phyloP scores from a whole-genome alignment of 2,329 filamentous ascomycete genomes.

The Pyrenophora graminea region DNA sequence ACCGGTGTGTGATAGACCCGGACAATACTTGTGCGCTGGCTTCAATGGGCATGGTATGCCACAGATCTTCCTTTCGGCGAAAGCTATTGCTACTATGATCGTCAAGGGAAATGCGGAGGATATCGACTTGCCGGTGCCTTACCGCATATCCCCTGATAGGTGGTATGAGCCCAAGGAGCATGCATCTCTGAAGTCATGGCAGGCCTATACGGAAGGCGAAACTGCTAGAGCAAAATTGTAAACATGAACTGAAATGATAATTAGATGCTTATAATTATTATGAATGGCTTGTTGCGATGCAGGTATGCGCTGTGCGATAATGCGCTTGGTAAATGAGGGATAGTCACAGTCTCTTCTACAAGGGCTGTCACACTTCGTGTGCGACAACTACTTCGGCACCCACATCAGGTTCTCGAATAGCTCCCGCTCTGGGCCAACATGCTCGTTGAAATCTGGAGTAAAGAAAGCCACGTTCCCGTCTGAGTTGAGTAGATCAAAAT shows the following conservation, averaged over 20 bases:
- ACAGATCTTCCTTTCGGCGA: constrained; percentile 39
- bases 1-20: constrained; percentile 6
- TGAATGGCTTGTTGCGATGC: neutral
- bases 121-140: constrained; percentile 13
- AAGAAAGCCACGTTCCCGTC: constrained; percentile 14
- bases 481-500: constrained; percentile 14
- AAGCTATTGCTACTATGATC: constrained; percentile 42
- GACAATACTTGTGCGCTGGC: constrained; percentile 23
- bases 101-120: constrained; percentile 7
- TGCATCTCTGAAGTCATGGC: constrained; percentile 9
- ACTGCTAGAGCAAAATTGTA: constrained; percentile 2
- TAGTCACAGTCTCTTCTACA: neutral
- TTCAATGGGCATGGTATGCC: constrained; percentile 29
- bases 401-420: constrained; percentile 13
- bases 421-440: constrained; percentile 9
- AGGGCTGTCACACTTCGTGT: neutral
- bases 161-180: constrained; percentile 12
- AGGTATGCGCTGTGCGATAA: neutral
- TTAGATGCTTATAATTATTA: neutral
- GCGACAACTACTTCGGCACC: neutral
- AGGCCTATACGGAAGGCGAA: neutral
- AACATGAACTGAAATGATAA: neutral
- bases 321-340: too few species aligned
- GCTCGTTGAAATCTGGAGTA: constrained; percentile 9
- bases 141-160: constrained; percentile 9